Evolutionary conservation across 257 asterid genomes (phyloP), one percentile per base, ranked within the genome.

Genomic region (Salvia miltiorrhiza): DNA sequence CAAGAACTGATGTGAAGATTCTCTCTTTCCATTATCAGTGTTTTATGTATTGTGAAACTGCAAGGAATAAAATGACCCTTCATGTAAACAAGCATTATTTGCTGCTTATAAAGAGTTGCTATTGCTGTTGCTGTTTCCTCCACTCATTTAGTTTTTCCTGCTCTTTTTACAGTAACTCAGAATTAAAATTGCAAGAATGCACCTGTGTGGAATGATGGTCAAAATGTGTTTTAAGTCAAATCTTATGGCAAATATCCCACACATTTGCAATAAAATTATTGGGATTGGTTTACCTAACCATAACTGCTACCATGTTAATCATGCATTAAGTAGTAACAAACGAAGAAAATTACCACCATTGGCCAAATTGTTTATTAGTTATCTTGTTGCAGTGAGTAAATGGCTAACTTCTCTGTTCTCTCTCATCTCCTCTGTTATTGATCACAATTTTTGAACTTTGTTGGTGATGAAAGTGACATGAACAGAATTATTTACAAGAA

Each of bases 1-100:
- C 81, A 85, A 78, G 83, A 76, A 61, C 45, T 40, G 45, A 2
- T 60, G 12, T 8, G 2, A 30, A 59, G 11, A 37, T 23, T 8
- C 61, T 35, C 63, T 39, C 7, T 28, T 57, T 9, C 55, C 6
- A 17, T 30, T 44, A 16, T 33, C 17, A 19, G 55, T 71, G 44
- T 21, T 43, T 32, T 16, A 63, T 41, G 40, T 24, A 62, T 26
- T 61, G 21, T 17, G 67, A 24, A 13, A 21, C 20, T 24, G 24
- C 10, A 0, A 26, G 52, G 21, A 17, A 33, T 7, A 54, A 28
- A 44, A 16, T 21, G 69, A 20, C n/a, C 69, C 28, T 9, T 64
- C 20, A 20, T 12, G 33, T 48, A 43, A 60, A 37, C 11, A 60
- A 37, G 33, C 30, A 60, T 37, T 60, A 20, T 19, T 11, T 37